Evolutionary conservation across 2,329 filamentous ascomycete species (phyloP), one percentile per base, ranked within the genome.

Genomic region (Microdochium nivale): DNA sequence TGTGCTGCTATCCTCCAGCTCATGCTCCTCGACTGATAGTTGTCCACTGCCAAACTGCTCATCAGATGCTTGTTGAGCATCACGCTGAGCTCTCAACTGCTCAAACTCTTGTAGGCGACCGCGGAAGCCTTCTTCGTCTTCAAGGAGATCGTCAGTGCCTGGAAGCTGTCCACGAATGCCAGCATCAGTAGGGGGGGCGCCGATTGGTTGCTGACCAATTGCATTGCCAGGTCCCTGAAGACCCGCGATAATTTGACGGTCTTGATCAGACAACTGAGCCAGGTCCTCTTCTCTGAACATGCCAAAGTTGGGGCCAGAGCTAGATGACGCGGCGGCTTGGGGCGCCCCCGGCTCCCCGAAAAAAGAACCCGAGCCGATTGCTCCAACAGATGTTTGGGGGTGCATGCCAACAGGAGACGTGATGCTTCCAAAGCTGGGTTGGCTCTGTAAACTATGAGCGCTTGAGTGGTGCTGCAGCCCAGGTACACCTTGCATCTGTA

Each of bases 381-480:
- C 76, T 2, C 78, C 80, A 10, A 80, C 72, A 4, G 76, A 69
- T 64, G 80, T 63, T 74, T 83, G 75, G 40, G 71, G 67, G 16
- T 65, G 70, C 60, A 75, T 83, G 11, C 82, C 83, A 53, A 86
- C 81, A 2, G 91, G 90, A n/a, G 90, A 95, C 2, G 89, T 84
- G 58, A 99, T 95, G 69, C 88, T 96, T 19, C 92, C 90, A 65
- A 94, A 96, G 70, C 92, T 97, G 23, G 92, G 92, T 69, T 99
- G 94, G 65, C 90, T 96, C 64, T 99, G 94, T 53, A 99, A 78
- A 64, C 92, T 97, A 60, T 97, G 92, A 9, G 90, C 89, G 64
- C 92, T 97, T 1, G 90, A 91, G 64, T 97, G 91, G 64, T 97
- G 94, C 61, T 97, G 90, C 9, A 97, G 78, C 53, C 73, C 62